Base-by-base conservation (phyloP, 345 rosid species). In the Citrus maxima region DNA sequence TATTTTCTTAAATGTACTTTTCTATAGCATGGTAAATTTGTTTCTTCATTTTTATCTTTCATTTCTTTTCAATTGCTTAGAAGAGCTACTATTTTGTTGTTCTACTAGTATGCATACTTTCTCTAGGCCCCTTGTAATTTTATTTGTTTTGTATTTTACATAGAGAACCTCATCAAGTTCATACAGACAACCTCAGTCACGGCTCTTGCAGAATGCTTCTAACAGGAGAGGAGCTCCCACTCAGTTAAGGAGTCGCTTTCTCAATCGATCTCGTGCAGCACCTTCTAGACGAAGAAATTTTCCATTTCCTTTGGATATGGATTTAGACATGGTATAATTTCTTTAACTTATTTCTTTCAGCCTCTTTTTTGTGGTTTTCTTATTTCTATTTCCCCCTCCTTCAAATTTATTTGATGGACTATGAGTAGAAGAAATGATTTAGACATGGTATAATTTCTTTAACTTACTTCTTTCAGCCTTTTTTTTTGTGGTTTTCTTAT, bases 231-330 rank as follows among this genome's bases (percentile, higher is more conserved):
- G 81, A 42, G 67, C 78, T 77, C 87, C 81, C 72, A 83, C 91
- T 34, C 82, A 70, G 68, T 82, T 82, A 78, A 86, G 97, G 86
- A 87, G 82, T 84, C 88, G 80, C 61, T 69, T 86, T 35, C 75
- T 82, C 72, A 85, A 85, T 75, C 88, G 79, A 38, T 66, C 90
- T 76, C 77, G 90, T 73, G 77, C 81, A 27, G 76, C 80, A 46
- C 60, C 83, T 81, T 68, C 87, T 14, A 80, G 90, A 84, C 81
- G 81, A 30, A 79, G 91, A 75, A 85, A 88, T 82, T 77, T 90
- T 73, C 89, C 69, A n/a, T 95, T 93, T 83, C 90, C 96, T 77
- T 72, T 75, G 78, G 83, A 79, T 78, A 90, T 92, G 98, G 91
- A 85, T 78, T 62, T 92, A 27, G 97, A 92, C 46, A 82, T 76